Base-by-base conservation (phyloP, 768 basidiomycete genomes). In the Lactarius psammicola region DNA sequence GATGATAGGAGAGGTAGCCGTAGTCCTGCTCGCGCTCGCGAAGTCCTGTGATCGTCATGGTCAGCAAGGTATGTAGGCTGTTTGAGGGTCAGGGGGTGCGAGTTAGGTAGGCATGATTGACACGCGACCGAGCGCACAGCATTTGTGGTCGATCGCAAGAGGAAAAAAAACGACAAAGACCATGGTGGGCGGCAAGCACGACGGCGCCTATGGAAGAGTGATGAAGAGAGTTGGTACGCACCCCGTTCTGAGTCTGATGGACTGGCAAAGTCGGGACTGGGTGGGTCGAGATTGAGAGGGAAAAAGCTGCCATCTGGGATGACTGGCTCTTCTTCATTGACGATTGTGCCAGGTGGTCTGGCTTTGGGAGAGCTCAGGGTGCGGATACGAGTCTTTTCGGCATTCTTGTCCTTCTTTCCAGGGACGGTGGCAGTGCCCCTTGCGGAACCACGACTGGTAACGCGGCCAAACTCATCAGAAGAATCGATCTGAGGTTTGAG, bases 1-100 rank as follows among this genome's bases (percentile, higher is more conserved):
- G 81, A 63, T 86, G 82, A 75, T 85, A 86, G 4, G 85, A 86
- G 49, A 93, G 81, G 71, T 91, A 91, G 57, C 90, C 89, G 72
- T 92, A 93, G 65, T 82, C 82, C 66, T 79, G 76, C 54, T 77
- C 73, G 23, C 68, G 72, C 17, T 71, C 66, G 58, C 56, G 66
- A 26, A 49, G 44, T 20, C 67, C 65, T 63, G 67, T 59, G 72
- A 67, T 36, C 62, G 65, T 46, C 56, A 38, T 40, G 13, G 58
- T 65, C 33, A 66, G 59, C 10, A 57, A 40, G 4, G 55, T 13
- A 30, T 10, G 18, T 38, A 13, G 57, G 0, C 1, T 23, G 4
- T 8, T 13, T 4, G 17, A 30, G 26, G 9, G 6, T 11, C 13
- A 28, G 17, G 36, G 60, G 56, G 42, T 23, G 57, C 31, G 58